phyloP scores from a whole-genome alignment of 2,329 filamentous ascomycete genomes.

The Diaporthe ampelina region DNA sequence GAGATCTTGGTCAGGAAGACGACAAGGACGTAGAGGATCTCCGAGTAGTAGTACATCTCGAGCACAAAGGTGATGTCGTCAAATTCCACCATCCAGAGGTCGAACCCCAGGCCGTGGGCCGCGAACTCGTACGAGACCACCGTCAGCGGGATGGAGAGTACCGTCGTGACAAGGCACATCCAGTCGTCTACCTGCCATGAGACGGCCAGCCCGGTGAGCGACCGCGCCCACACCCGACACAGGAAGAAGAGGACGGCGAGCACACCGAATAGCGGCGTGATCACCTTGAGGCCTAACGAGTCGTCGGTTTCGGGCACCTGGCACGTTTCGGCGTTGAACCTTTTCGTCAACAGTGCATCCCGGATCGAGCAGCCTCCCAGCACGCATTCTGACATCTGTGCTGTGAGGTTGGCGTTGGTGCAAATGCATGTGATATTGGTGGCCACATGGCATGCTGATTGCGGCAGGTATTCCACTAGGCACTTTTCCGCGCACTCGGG shows the following conservation, averaged over 20 bases:
- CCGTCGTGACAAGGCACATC: conserved; percentile 17
- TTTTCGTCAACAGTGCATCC: conserved; percentile 18
- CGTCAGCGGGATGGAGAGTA: conserved; percentile 25
- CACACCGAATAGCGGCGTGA: conserved; percentile 26
- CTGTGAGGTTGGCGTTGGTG: conserved; percentile 10
- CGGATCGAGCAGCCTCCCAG: conserved; percentile 6
- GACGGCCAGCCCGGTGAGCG: conserved; percentile 21
- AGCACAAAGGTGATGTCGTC: conserved; percentile 28
- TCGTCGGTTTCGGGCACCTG: not conserved
- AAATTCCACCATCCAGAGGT: conserved; percentile 5
- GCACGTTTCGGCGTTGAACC: conserved; percentile 20
- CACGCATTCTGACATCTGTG: conserved; percentile 13
- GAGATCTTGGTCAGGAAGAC: conserved; percentile 31
- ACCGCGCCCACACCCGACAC: conserved; percentile 26
- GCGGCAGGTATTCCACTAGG: not conserved
- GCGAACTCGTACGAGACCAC: conserved; percentile 25
- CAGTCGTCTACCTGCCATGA: conserved; percentile 29
- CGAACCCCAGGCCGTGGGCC: conserved; percentile 9
- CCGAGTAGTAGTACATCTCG: conserved; percentile 24
- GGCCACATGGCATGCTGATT: conserved; percentile 24
- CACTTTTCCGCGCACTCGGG: conserved; percentile 12
- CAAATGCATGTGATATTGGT: conserved; percentile 28
- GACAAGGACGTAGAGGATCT: conserved; percentile 14
- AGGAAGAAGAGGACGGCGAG: conserved; percentile 27
- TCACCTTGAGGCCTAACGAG: conserved; percentile 23